phyloP scores from a whole-genome alignment of 768 basidiomycete genomes.

The Boletus sensibilis region DNA sequence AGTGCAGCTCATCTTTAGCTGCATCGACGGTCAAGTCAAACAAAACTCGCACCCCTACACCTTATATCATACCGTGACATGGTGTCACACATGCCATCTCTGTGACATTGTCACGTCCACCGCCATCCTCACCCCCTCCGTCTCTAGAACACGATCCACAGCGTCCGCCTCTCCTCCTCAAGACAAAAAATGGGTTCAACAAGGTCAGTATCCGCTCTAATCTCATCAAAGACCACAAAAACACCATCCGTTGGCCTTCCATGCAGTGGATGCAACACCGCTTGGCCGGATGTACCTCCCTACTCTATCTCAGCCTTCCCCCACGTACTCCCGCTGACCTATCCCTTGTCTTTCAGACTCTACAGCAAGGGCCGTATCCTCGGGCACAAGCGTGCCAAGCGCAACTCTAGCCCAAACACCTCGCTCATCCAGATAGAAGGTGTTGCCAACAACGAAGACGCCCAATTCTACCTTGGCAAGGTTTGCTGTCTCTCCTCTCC shows the following conservation, averaged over 20 bases:
- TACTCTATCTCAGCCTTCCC: neutral
- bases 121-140: slow-evolving; percentile 5
- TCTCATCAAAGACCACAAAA: neutral
- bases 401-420: slow-evolving; percentile 94
- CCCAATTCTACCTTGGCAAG: slow-evolving; percentile 98
- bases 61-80: slow-evolving; percentile 16
- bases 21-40: slow-evolving; percentile 40
- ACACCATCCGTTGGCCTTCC: neutral
- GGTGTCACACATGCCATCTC: slow-evolving; percentile 17
- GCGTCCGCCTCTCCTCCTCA: slow-evolving; percentile 24
- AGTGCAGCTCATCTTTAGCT: slow-evolving; percentile 46
- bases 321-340: neutral
- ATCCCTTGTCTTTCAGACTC: slow-evolving; percentile 53
- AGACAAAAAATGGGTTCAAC: slow-evolving; percentile 72
- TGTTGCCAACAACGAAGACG: slow-evolving; percentile 88
- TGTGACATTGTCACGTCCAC: slow-evolving; percentile 33
- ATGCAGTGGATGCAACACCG: slow-evolving; percentile 17
- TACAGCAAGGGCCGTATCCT: slow-evolving; percentile 96
- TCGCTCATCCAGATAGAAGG: slow-evolving; percentile 97
- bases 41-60: neutral
- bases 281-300: slow-evolving; percentile 12
- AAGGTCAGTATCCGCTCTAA: slow-evolving; percentile 52
- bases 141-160: slow-evolving; percentile 26
- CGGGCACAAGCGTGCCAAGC: slow-evolving; percentile 98
- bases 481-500: slow-evolving; percentile 42